These are phyloP conservation scores for Harringtonia lauricola DNA, from an alignment of 2,329 filamentous ascomycete species.

Conservation along the genomic window DNA sequence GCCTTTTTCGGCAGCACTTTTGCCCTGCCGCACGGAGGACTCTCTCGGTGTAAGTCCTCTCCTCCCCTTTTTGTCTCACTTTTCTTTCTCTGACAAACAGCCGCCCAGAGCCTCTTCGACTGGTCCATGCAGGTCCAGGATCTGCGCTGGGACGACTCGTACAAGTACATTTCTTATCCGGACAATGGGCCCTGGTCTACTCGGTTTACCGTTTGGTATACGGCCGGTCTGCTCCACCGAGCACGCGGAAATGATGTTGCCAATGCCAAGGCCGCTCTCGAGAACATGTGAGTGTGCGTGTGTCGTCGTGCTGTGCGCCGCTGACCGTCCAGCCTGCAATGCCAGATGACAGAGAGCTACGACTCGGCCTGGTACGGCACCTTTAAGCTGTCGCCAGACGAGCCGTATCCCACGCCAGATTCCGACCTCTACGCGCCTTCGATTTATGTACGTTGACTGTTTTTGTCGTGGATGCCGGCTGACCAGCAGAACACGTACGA, in stretches of 20 bases:
- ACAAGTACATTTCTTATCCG: conserved; percentile 29
- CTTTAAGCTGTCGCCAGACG: conserved; percentile 28
- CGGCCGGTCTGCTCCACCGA: conserved; percentile 24
- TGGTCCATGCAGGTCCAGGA: conserved; percentile 28
- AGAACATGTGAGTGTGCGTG: conserved; percentile 19
- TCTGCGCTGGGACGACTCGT: conserved; percentile 26
- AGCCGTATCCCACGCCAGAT: conserved; percentile 24
- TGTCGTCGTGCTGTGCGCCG: no score
- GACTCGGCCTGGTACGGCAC: conserved; percentile 29
- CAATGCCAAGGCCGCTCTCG: conserved; percentile 23
- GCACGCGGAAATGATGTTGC: conserved; percentile 22
- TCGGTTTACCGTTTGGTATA: conserved; percentile 31
- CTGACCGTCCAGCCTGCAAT: background rate
- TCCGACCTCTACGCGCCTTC: conserved; percentile 20
- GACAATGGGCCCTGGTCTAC: conserved; percentile 30
- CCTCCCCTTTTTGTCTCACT: background rate
- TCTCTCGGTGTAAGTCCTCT: background rate
- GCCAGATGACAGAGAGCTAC: conserved; percentile 18
- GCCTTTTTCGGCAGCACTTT: no score
- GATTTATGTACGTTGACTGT: conserved; percentile 18
- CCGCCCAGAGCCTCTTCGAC: conserved; percentile 25
- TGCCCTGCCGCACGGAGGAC: no score
- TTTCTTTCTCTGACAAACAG: conserved; percentile 10
- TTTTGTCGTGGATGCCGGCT: background rate
- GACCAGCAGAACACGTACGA: background rate